Base-by-base conservation (phyloP, 2,329 filamentous ascomycete genomes). In the Aplosporella prunicola region DNA sequence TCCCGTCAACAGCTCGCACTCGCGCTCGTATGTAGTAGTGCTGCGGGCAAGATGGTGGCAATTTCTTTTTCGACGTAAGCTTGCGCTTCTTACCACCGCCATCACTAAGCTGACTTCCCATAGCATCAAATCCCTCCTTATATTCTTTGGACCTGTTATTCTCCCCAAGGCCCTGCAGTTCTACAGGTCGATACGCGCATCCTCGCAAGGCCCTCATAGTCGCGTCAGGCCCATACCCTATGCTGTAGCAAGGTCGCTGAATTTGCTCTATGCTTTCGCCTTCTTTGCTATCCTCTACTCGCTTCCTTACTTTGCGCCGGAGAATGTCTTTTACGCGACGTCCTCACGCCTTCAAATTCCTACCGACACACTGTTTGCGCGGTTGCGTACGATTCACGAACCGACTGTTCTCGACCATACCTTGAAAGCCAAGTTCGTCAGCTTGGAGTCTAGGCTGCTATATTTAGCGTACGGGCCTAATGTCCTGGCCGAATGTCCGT, bases 391-490 rank as follows among this genome's bases (percentile, higher is more conserved):
- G 2, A 53, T 80, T 2, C 35, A 30, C 5, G 64, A 71, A 0
- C 67, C 84, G 2, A 79, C 74, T 0, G 45, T 61, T 0, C 42
- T 57, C 9, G 88, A 96, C 61, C 67, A 74, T 34, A 61, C 69
- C 16, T 69, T 96, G 8, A 72, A 77, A 35, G 62, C 66, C 17
- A 79, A 79, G 49, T 78, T 96, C 53, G 43, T 33, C 16, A 51
- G 56, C 43, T 63, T 80, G 37, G 78, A 85, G 47, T 81, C 80
- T 32, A 73, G 84, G 37, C 72, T 91, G 42, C 68, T 93, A 6
- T 96, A 95, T 63, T 70, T 93, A 35, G 78, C 82, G 42, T 93
- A 78, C 60, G 91, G 91, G 2, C 84, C 87, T 0, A 69, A 74
- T 22, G 76, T 80, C 7, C 58, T 96, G 24, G 68, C 78, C 15